Evolutionary conservation across 2,329 filamentous ascomycete species (phyloP).

Genomic region (Xylariaceae sp.): DNA sequence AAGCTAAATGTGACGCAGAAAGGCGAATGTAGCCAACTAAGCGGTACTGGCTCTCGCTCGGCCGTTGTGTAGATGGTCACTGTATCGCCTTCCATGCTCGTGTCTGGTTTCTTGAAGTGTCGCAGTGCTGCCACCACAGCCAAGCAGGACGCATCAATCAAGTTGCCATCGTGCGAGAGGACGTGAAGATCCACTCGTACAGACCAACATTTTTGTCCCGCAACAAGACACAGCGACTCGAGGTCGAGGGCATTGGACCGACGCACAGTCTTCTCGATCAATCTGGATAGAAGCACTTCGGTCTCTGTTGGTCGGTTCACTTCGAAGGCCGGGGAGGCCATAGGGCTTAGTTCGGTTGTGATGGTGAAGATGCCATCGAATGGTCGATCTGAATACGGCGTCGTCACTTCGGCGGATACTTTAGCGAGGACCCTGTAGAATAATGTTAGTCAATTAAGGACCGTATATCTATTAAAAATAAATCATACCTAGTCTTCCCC

Average conservation of each 20-base stretch:
- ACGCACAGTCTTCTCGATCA: slow-evolving; percentile 93
- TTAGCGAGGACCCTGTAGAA: slow-evolving; percentile 75
- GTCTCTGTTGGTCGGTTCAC: slow-evolving; percentile 81
- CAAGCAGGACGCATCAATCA: slow-evolving; percentile 85
- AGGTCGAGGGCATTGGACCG: slow-evolving; percentile 92
- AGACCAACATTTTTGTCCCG: slow-evolving; percentile 89
- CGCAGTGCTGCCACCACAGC: slow-evolving; percentile 86
- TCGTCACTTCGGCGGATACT: slow-evolving; percentile 86
- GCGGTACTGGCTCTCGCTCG: slow-evolving; percentile 87
- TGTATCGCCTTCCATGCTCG: slow-evolving; percentile 81
- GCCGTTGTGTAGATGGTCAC: slow-evolving; percentile 84
- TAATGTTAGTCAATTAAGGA: slow-evolving; percentile 27
- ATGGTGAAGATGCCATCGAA: slow-evolving; percentile 97
- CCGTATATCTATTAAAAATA: neutral
- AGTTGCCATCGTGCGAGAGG: slow-evolving; percentile 86
- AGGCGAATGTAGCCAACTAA: slow-evolving; percentile 91
- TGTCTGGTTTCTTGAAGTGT: slow-evolving; percentile 91
- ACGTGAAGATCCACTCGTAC: slow-evolving; percentile 92
- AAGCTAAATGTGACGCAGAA: slow-evolving; percentile 91
- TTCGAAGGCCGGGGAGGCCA: slow-evolving; percentile 91
- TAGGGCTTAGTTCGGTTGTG: slow-evolving; percentile 86
- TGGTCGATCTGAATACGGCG: slow-evolving; percentile 84
- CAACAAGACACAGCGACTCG: slow-evolving; percentile 92
- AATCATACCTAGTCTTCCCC: slow-evolving; percentile 82
- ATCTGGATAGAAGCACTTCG: slow-evolving; percentile 84